Percentiles rank a stretch among this genome's conserved stretches.
Conservation (phyloP, 805 yeast species). For the Peterozyma xylosa region DNA sequence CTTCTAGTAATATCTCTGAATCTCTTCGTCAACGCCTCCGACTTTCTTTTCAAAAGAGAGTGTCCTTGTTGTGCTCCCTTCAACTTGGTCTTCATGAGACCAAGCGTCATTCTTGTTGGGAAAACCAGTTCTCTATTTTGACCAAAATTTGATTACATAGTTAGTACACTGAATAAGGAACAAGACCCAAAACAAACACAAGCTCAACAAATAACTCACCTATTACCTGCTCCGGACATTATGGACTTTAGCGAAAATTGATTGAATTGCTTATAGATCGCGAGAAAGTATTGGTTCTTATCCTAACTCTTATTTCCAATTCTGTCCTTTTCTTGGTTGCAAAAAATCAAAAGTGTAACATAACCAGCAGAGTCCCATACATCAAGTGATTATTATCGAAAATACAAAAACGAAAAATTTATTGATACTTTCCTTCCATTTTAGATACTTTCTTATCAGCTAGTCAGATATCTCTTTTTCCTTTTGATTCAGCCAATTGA, state of each 20-base stretch:
- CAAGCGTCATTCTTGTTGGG: constrained; percentile 96
- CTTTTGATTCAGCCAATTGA: too few species aligned
- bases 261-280: neutral
- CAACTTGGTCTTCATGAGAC: constrained; percentile 88
- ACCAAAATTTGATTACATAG: neutral
- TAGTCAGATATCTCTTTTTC: too few species aligned
- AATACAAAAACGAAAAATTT: neutral
- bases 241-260: neutral
- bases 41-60: constrained; percentile 85
- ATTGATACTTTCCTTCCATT: too few species aligned
- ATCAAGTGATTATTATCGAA: too few species aligned
- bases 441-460: too few species aligned
- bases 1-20: constrained; percentile 92
- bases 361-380: too few species aligned
- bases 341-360: neutral
- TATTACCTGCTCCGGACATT: constrained; percentile 63
- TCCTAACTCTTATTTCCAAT: neutral
- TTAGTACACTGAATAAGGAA: neutral
- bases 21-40: constrained; percentile 94
- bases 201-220: constrained; percentile 17
- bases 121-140: constrained; percentile 80
- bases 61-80: constrained; percentile 98
- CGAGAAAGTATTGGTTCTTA: too few species aligned
- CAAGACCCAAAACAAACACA: neutral
- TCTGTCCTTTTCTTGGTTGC: neutral